These are phyloP conservation scores for Monosporascus sp. DNA, from an alignment of 2,329 filamentous ascomycete genomes.

Conservation along the genomic window DNA sequence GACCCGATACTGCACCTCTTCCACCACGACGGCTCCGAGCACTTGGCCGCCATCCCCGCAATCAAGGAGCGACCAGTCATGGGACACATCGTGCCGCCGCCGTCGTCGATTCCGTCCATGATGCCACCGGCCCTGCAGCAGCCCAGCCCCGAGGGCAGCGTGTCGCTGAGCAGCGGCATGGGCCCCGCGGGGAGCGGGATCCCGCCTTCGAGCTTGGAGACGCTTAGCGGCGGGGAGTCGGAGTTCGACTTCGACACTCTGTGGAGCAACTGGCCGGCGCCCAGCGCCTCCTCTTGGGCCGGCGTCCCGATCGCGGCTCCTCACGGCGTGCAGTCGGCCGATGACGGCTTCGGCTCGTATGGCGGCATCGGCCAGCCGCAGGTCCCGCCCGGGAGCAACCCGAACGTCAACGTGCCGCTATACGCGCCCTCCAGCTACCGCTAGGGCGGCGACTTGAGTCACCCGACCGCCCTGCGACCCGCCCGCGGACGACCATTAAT, in stretches of 20 bases:
- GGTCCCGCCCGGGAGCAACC: slow-evolving; percentile 7
- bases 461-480: too few relatives aligned
- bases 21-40: slow-evolving; percentile 7
- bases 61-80: slow-evolving; percentile 13
- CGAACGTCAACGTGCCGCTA: slow-evolving; percentile 9
- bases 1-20: slow-evolving; percentile 27
- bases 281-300: neutral
- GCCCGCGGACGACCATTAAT: too few relatives aligned
- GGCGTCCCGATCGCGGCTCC: slow-evolving; percentile 4
- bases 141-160: slow-evolving; percentile 25
- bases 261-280: slow-evolving; percentile 23
- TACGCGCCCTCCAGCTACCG: slow-evolving; percentile 10
- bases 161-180: slow-evolving; percentile 19
- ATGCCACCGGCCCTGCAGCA: slow-evolving; percentile 22
- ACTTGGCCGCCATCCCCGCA: slow-evolving; percentile 7
- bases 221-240: slow-evolving; percentile 22
- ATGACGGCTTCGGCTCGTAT: slow-evolving; percentile 11
- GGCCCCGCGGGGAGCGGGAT: slow-evolving; percentile 12
- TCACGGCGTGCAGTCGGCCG: slow-evolving; percentile 8
- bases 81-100: slow-evolving; percentile 4
- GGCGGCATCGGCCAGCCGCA: slow-evolving; percentile 9
- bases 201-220: slow-evolving; percentile 16
- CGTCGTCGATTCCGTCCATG: slow-evolving; percentile 17
- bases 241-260: slow-evolving; percentile 34
- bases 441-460: neutral